phyloP scores from a whole-genome alignment of 345 rosid species.

The Euphorbia peplus region DNA sequence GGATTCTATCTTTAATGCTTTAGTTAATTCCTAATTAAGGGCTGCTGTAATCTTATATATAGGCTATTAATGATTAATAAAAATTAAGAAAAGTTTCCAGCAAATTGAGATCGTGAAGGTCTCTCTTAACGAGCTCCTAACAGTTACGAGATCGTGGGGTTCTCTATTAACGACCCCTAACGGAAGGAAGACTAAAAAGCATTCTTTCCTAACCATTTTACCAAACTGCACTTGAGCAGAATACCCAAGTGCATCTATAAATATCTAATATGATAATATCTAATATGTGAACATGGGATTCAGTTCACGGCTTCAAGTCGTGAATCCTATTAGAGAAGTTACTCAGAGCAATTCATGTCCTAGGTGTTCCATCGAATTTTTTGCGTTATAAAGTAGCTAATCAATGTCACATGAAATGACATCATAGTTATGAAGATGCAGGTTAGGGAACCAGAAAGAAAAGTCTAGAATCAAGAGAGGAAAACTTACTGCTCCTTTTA shows the following conservation, averaged over 20 bases:
- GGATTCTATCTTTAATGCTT: too few species aligned
- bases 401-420: neutral
- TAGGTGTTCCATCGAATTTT: neutral
- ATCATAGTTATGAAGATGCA: neutral
- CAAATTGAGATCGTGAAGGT: too few species aligned
- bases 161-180: too few species aligned
- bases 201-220: too few species aligned
- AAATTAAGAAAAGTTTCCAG: too few species aligned
- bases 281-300: neutral
- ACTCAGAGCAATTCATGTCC: neutral
- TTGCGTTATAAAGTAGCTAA: neutral
- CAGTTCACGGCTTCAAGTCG: neutral
- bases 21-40: too few species aligned
- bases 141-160: too few species aligned
- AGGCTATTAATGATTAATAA: too few species aligned
- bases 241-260: neutral
- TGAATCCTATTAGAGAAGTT: slow-evolving; percentile 1
- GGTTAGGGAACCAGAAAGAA: neutral
- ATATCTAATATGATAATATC: neutral
- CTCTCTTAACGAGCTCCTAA: too few species aligned
- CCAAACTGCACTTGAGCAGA: neutral
- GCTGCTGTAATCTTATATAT: too few species aligned
- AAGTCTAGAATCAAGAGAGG: neutral
- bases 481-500: slow-evolving; percentile 83
- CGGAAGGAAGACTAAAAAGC: too few species aligned